Percentiles rank a stretch among this genome's conserved stretches.
These are phyloP conservation scores for Metarhizium album DNA, from an alignment of 2,329 filamentous ascomycete species.

Conservation along the genomic window DNA sequence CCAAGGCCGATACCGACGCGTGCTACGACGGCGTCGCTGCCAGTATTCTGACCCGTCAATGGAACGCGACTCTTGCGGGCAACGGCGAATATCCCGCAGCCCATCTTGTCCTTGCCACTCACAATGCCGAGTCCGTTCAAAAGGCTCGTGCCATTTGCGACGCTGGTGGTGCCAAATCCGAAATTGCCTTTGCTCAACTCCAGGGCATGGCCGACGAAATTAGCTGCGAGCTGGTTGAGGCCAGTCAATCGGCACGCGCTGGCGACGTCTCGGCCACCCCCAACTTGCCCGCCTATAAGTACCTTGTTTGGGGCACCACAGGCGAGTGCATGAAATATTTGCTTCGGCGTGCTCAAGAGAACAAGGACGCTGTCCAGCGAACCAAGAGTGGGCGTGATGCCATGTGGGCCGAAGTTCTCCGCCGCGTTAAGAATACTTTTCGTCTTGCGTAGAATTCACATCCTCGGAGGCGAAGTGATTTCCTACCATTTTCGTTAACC, in stretches of 20 bases:
- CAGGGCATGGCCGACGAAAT: conserved; percentile 96
- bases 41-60: conserved; percentile 50
- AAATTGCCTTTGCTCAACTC: conserved; percentile 52
- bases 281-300: conserved; percentile 55
- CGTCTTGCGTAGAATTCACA: conserved; percentile 3
- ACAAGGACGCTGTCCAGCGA: conserved; percentile 56
- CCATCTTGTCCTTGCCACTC: conserved; percentile 65
- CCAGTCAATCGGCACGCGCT: conserved; percentile 19
- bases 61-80: conserved; percentile 24
- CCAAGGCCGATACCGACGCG: conserved; percentile 58
- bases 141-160: conserved; percentile 42
- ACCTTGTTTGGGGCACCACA: conserved; percentile 58
- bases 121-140: conserved; percentile 66
- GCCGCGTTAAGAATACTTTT: conserved; percentile 37
- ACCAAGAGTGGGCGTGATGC: conserved; percentile 52
- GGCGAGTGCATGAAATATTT: conserved; percentile 83
- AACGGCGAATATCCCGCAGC: conserved; percentile 42
- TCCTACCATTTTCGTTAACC: neutral
- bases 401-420: conserved; percentile 49
- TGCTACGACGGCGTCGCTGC: conserved; percentile 64
- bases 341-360: conserved; percentile 52
- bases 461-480: neutral
- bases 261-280: conserved; percentile 15
- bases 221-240: conserved; percentile 48
- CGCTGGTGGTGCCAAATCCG: conserved; percentile 28